These are phyloP conservation scores for Echium plantagineum DNA, from an alignment of 257 asterid genomes.

Conservation along the genomic window DNA sequence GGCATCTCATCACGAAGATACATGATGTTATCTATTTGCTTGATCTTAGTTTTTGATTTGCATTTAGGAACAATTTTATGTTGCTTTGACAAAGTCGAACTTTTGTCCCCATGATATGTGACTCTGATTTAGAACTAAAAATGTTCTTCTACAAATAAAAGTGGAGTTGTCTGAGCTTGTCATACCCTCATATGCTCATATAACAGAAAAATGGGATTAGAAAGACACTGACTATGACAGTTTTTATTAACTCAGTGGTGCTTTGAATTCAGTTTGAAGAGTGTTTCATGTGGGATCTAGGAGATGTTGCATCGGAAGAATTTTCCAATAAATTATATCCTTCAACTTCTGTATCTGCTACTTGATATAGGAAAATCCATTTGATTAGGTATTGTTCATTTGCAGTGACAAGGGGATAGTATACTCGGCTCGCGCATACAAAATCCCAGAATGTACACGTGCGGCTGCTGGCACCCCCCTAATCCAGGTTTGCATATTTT, in stretches of 20 bases:
- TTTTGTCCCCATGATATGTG: not conserved
- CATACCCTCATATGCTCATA: not conserved
- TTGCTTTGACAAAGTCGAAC: no score
- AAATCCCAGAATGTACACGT: constrained; percentile 88
- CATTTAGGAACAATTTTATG: no score
- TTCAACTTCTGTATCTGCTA: not conserved
- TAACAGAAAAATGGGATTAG: no score
- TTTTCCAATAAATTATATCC: not conserved
- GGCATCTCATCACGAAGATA: not conserved
- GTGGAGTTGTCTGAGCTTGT: not conserved
- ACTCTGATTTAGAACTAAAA: no score
- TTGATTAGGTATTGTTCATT: constrained; percentile 7
- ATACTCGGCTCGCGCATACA: constrained; percentile 81
- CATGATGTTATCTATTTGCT: not conserved
- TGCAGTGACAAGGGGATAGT: constrained; percentile 89
- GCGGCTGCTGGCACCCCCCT: constrained; percentile 92
- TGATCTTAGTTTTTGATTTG: no score
- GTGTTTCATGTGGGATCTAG: not conserved
- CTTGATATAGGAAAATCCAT: not conserved
- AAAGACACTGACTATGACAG: not conserved
- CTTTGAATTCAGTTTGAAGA: not conserved
- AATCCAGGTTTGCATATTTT: constrained; percentile 53
- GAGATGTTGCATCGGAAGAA: not conserved
- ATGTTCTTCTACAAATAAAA: no score
- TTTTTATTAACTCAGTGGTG: no score